Evolutionary conservation across 257 asterid species (phyloP), one percentile per base, ranked within the genome.

Genomic region (Hygrophila difformis): DNA sequence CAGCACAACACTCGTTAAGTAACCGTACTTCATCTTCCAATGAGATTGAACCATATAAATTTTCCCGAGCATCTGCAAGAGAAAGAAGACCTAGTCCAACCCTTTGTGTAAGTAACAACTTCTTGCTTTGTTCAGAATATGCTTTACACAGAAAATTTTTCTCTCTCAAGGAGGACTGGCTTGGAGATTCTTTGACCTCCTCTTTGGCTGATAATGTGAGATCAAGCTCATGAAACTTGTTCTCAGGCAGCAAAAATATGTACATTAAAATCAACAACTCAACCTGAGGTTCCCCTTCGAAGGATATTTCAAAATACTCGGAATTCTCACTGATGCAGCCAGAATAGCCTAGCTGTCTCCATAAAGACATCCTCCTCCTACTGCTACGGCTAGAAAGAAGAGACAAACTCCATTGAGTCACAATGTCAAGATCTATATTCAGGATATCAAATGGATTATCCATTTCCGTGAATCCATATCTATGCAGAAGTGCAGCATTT

Each of bases 401-500:
- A 44, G 94, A 70, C 56, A 53, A 71, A 68, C 93, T 75, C 97
- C 97, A 88, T 52, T 64, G 66, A 11, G 75, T 55, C 37, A 88
- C 85, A 41, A 84, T 67, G 38, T 82, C 94, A 21, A 84, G 63
- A 75, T 84, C 97, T 20, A 88, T 55, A 61, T 88, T 88, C 47
- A 88, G 65, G 55, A 81, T 82, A 63, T 77, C 97, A 56, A 66
- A 88, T 26, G 93, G 94, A 56, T 88, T 88, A 39, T 79, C 81
- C 5, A 71, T 68, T 71, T 88, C 97, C 6, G 93, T 73, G 56
- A 88, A 88, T 50, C 94, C 96, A 46, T 79, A 88, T 82, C 97
- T 70, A 60, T 84, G 97, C 57, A 88, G 78, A 68, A 84, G 77
- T n/a, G 96, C 93, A 65, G 97, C 96, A 71, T 79, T 88, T 31